Evolutionary conservation across 1,139 yeast species (phyloP), one percentile per base, ranked within the genome.

Genomic region (Scheffersomyces cryptocercus): DNA sequence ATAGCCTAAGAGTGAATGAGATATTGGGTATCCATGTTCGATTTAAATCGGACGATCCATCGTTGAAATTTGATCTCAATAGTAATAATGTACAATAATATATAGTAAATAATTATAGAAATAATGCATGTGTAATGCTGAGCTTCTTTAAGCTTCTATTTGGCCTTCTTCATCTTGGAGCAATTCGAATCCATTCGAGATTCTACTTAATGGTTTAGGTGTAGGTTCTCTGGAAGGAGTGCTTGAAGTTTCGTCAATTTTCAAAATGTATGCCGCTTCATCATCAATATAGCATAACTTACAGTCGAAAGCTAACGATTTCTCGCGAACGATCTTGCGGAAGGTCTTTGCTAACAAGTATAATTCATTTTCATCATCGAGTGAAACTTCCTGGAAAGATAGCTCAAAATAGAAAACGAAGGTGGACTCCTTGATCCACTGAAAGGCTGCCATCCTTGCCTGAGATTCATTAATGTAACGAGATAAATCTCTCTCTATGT

Each of bases 241-340:
- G 24, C 36, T 38, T 15, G 24, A 36, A 38, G 42, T 50, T 12
- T 51, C 54, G 37, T 67, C 77, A 3, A 57, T 53, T 47, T 71
- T 73, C 46, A 73, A 59, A n/a, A 73, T 55, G 28, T 56, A 51
- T 8, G 61, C 59, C 3, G 61, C 67, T 15, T 61, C 61, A 2
- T 54, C 64, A 48, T 75, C 79, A 28, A 76, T 54, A 46, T 68
- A 64, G 44, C 79, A 71, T 45, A 76, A 61, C 42, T 68, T 66
- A 53, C 82, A 76, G 46, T 73, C 76, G 55, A 75, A 75, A 2
- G 83, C 83, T 35, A 79, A 52, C 16, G 74, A 74, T 30, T 64
- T 62, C 5, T 66, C 70, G 31, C 72, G 57, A 28, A 78, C 53
- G 16, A 55, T 51, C 11, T 50, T 51, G 45, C 62, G 66, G 41